These are phyloP conservation scores for Sporothrix globosa DNA, from an alignment of 2,329 filamentous ascomycete genomes.

Conservation along the genomic window DNA sequence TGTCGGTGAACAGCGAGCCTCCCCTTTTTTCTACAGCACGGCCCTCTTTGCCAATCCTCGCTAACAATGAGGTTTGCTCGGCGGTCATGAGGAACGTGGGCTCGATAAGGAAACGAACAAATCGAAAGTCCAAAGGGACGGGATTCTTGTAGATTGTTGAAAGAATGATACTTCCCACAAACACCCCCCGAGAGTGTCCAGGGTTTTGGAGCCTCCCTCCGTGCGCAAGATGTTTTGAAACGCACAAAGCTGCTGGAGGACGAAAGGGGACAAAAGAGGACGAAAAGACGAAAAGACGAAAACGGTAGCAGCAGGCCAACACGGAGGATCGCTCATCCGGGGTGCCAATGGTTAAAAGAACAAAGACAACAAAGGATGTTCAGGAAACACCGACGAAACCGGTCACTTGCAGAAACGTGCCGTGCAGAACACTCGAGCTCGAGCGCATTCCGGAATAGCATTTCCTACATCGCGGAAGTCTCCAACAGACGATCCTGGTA, in stretches of 20 bases:
- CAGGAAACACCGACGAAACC: not conserved
- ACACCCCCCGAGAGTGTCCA: too few species aligned
- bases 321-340: too few species aligned
- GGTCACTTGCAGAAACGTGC: not conserved
- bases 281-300: not conserved
- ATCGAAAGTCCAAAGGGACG: not conserved
- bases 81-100: not conserved
- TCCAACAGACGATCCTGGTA: constrained; percentile 4
- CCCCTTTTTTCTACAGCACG: not conserved
- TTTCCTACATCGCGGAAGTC: not conserved
- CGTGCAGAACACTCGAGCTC: not conserved
- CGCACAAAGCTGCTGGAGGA: not conserved
- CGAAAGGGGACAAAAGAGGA: not conserved
- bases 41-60: not conserved
- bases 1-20: not conserved
- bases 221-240: not conserved
- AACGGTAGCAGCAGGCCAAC: too few species aligned
- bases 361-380: not conserved
- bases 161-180: not conserved
- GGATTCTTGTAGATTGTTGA: too few species aligned
- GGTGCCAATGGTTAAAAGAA: not conserved
- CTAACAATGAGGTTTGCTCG: not conserved
- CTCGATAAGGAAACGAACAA: not conserved
- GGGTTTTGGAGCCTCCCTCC: not conserved
- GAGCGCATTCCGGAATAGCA: not conserved